These are phyloP conservation scores for Phalaenopsis equestris DNA, from an alignment of 106 monocot genomes.

Conservation along the genomic window DNA sequence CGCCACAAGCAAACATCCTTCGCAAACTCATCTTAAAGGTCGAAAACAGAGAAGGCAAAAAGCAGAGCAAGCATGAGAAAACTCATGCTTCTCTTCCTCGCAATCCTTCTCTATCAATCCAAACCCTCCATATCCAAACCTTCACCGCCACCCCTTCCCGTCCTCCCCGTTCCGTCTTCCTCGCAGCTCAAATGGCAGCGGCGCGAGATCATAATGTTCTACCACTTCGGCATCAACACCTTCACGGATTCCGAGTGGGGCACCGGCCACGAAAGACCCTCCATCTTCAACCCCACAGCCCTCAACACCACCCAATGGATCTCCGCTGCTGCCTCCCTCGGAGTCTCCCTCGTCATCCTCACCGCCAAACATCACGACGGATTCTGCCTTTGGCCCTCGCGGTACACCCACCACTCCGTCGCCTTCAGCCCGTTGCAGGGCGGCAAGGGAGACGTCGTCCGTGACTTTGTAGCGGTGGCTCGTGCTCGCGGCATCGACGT, in stretches of 20 bases:
- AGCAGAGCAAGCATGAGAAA: too few species aligned
- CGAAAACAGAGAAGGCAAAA: neutral
- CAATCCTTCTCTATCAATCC: constrained; percentile 14
- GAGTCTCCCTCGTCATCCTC: constrained; percentile 60
- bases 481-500: constrained; percentile 41
- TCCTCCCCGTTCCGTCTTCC: constrained; percentile 58
- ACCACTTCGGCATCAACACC: constrained; percentile 95
- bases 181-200: constrained; percentile 86
- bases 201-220: constrained; percentile 82
- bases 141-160: constrained; percentile 40
- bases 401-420: constrained; percentile 66
- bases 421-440: constrained; percentile 50
- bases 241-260: constrained; percentile 94
- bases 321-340: constrained; percentile 33
- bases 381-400: constrained; percentile 92
- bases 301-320: constrained; percentile 72
- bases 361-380: constrained; percentile 91
- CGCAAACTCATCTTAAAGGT: neutral
- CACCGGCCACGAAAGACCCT: constrained; percentile 52
- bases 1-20: too few species aligned
- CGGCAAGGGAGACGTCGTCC: constrained; percentile 62
- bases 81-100: neutral
- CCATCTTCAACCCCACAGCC: constrained; percentile 42
- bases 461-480: constrained; percentile 51
- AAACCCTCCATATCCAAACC: constrained; percentile 8